phyloP scores from a whole-genome alignment of 2,329 filamentous ascomycete species.

The Colletotrichum brevisporum region DNA sequence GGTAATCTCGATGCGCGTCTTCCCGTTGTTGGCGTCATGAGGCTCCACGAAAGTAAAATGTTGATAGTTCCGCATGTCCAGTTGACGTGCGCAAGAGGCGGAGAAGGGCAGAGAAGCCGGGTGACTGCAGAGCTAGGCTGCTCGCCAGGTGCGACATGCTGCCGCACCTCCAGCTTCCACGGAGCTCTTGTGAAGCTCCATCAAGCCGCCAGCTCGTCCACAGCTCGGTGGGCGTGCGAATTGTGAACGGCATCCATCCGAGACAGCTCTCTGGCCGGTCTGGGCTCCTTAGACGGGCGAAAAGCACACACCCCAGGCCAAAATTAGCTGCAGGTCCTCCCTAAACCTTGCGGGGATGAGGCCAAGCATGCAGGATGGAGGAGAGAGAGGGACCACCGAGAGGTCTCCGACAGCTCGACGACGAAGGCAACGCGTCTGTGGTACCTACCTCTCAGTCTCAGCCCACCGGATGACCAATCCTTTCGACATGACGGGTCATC shows the following conservation, averaged over 20 bases:
- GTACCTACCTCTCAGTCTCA: neutral
- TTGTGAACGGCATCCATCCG: constrained; percentile 9
- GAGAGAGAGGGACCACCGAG: constrained; percentile 18
- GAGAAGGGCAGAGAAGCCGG: constrained; percentile 7
- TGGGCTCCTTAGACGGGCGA: constrained; percentile 27
- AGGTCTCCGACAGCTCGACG: constrained; percentile 23
- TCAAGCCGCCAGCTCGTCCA: constrained; percentile 13
- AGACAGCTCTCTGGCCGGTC: constrained; percentile 17
- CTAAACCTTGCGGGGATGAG: constrained; percentile 27
- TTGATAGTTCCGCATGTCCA: constrained; percentile 5
- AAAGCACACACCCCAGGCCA: constrained; percentile 22
- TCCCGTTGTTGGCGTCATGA: neutral
- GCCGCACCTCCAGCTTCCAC: constrained; percentile 18
- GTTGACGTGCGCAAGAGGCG: neutral
- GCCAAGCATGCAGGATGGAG: neutral
- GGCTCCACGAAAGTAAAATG: constrained; percentile 9
- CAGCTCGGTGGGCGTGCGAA: constrained; percentile 2
- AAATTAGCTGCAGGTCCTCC: constrained; percentile 25
- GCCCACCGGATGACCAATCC: constrained; percentile 38
- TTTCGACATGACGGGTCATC: constrained; percentile 29
- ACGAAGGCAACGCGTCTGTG: constrained; percentile 1
- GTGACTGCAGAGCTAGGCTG: constrained; percentile 6
- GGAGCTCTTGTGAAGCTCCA: constrained; percentile 17
- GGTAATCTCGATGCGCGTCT: neutral
- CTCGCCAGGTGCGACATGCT: neutral